Evolutionary conservation across 2,329 filamentous ascomycete genomes (phyloP).

Genomic region (Aspergillus eucalypticola): DNA sequence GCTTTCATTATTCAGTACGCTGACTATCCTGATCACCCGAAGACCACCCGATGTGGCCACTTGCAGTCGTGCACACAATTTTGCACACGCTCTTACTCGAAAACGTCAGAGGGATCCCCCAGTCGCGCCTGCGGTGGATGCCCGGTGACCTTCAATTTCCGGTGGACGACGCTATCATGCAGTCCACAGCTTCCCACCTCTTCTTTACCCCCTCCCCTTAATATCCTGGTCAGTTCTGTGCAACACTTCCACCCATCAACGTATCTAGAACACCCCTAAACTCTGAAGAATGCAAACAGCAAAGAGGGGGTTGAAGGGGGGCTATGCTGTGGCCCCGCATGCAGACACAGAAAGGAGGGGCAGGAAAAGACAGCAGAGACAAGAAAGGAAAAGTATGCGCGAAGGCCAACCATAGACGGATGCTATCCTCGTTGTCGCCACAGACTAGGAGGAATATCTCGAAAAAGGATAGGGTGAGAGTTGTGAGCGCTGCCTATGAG

Average conservation of each 20-base stretch:
- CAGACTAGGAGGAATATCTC: conserved; percentile 10
- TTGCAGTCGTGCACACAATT: conserved; percentile 5
- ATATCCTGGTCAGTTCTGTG: background rate
- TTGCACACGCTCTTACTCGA: conserved; percentile 7
- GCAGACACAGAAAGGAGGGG: conserved; percentile 1
- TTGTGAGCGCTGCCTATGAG: background rate
- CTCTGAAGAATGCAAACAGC: no score
- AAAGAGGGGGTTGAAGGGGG: background rate
- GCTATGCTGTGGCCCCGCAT: background rate
- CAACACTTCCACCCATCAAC: background rate
- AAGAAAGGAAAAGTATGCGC: background rate
- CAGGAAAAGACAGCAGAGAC: background rate
- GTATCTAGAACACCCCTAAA: background rate
- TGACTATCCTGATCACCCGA: conserved; percentile 4
- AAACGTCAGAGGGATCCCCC: conserved; percentile 3
- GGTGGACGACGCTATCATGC: conserved; percentile 7
- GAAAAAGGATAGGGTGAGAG: conserved; percentile 4
- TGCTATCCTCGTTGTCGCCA: conserved; percentile 6
- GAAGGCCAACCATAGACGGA: background rate
- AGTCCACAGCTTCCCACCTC: background rate
- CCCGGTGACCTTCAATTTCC: conserved; percentile 15
- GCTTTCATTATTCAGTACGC: background rate
- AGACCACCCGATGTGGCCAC: conserved; percentile 5
- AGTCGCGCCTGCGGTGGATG: conserved; percentile 11
- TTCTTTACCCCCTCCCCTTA: conserved; percentile 1